Evolutionary conservation across 805 yeast genomes (phyloP).

Genomic region (Cyberlindnera americana): DNA sequence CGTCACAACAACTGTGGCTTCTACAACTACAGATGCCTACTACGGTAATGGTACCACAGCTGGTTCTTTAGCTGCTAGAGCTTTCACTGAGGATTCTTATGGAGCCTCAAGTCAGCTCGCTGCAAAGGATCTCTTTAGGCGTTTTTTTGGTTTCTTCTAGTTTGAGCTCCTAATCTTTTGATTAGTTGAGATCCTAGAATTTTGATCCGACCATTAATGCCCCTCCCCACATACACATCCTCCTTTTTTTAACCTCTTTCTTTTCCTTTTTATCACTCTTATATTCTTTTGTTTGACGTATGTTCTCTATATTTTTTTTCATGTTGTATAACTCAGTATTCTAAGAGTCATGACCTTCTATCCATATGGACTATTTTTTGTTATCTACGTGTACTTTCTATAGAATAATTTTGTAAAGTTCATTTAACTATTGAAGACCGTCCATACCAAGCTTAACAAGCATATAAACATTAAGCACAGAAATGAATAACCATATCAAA

Average conservation of each 20-base stretch:
- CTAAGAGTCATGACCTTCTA: background rate
- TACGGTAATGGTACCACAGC: constrained; percentile 18
- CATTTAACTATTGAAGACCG: no score
- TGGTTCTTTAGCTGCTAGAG: constrained; percentile 11
- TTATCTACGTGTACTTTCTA: background rate
- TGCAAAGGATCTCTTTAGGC: constrained; percentile 12
- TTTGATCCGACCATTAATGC: no score
- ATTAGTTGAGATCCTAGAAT: background rate
- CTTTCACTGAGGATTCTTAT: constrained; percentile 9
- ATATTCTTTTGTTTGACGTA: background rate
- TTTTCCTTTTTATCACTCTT: background rate
- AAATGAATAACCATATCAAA: constrained; percentile 60
- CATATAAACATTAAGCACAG: constrained; percentile 66
- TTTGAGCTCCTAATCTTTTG: background rate
- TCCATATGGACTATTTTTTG: background rate
- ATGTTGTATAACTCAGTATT: no score
- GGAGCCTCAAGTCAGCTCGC: constrained; percentile 5
- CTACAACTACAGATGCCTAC: constrained; percentile 14
- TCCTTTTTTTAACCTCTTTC: background rate
- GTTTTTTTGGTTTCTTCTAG: constrained; percentile 15
- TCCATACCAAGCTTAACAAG: constrained; percentile 39
- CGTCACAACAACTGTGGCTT: constrained; percentile 8
- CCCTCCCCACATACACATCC: background rate
- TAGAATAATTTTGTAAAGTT: no score
- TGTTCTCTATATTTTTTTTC: no score